A percentile compares a stretch with the other conserved stretches of the same genome.
phyloP scores from a whole-genome alignment of 1,284 basidiomycete genomes.

The Cryptococcus neoformans region DNA sequence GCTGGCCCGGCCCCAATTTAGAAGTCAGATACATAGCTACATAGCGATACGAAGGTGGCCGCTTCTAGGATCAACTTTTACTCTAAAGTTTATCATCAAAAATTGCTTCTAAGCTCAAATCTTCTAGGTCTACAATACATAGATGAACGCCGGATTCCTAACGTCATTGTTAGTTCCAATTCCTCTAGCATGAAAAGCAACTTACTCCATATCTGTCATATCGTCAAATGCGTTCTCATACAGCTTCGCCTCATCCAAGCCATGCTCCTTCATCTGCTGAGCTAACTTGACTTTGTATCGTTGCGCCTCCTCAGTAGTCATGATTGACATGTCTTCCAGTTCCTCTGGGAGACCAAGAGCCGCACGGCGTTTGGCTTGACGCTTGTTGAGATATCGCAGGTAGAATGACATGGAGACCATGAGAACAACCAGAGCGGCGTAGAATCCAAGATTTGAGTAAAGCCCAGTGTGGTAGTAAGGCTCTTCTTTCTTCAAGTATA shows the following conservation, averaged over 20 bases:
- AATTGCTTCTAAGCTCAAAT: background rate
- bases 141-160: slow-evolving; percentile 21
- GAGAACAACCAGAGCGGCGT: slow-evolving; percentile 24
- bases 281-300: slow-evolving; percentile 25
- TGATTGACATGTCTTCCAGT: slow-evolving; percentile 37
- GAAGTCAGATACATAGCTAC: too few relatives aligned
- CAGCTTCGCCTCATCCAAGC: slow-evolving; percentile 17
- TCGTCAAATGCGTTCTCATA: slow-evolving; percentile 28
- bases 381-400: slow-evolving; percentile 35
- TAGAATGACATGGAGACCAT: slow-evolving; percentile 40
- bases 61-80: too few relatives aligned
- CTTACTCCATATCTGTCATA: slow-evolving; percentile 29
- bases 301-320: slow-evolving; percentile 10
- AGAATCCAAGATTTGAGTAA: slow-evolving; percentile 32
- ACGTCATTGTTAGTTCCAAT: too few relatives aligned
- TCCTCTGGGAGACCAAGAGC: slow-evolving; percentile 38
- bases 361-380: slow-evolving; percentile 34
- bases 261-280: slow-evolving; percentile 13
- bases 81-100: too few relatives aligned
- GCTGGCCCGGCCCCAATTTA: too few relatives aligned
- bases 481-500: slow-evolving; percentile 33
- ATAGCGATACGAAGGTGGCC: too few relatives aligned
- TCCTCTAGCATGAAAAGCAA: background rate
- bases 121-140: slow-evolving; percentile 9
- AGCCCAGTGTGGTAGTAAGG: slow-evolving; percentile 40